phyloP scores from a whole-genome alignment of 169 alveolate species.

The Pseudocohnilembus persalinus region DNA sequence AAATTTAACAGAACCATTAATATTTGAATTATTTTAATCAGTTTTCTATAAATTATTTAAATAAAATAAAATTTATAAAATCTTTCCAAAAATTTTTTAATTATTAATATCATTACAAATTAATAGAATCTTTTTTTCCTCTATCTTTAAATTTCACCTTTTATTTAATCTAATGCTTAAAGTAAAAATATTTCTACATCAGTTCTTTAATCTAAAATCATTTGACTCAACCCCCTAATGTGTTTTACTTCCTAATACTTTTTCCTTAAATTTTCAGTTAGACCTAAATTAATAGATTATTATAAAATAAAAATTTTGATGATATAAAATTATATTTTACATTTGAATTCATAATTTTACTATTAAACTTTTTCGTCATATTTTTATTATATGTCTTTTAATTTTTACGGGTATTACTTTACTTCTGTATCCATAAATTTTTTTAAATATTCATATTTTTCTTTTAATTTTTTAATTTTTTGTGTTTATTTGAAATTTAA shows the following conservation, averaged over 20 bases:
- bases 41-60: neutral
- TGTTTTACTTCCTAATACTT: conserved; percentile 37
- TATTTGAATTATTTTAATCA: neutral
- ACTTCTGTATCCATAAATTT: conserved; percentile 7
- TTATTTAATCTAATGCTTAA: conserved; percentile 36
- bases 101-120: neutral
- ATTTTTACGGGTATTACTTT: conserved; percentile 16
- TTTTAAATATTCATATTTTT: conserved; percentile 32
- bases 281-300: neutral
- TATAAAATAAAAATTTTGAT: too few species aligned
- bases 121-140: neutral
- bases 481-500: conserved; percentile 21
- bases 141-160: conserved; percentile 19
- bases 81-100: neutral
- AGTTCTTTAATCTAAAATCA: conserved; percentile 48
- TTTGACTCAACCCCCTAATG: conserved; percentile 28
- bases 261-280: conserved; percentile 10
- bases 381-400: conserved; percentile 18
- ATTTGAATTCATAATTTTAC: conserved; percentile 20
- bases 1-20: too few species aligned
- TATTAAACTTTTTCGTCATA: conserved; percentile 11
- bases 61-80: neutral
- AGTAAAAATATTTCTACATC: conserved; percentile 48
- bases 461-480: conserved; percentile 37
- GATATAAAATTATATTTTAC: neutral